phyloP scores from a whole-genome alignment of 768 basidiomycete species.

The Boletus reticulatus region DNA sequence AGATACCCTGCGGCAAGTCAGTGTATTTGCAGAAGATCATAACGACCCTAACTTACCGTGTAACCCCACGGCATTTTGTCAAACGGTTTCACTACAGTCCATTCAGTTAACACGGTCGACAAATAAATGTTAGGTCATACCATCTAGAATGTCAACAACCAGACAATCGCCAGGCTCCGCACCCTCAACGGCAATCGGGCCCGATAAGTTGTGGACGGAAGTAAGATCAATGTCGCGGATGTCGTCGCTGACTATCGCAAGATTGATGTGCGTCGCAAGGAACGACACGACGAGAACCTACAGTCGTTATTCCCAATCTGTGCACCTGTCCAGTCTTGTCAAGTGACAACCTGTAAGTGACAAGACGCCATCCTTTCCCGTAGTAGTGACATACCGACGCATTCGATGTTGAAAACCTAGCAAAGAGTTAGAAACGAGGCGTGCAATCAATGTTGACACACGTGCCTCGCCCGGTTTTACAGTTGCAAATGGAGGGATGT shows the following conservation, averaged over 20 bases:
- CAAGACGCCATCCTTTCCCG: not conserved
- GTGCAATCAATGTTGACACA: not conserved
- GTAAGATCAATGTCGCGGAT: constrained; percentile 62
- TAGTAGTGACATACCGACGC: constrained; percentile 46
- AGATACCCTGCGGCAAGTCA: constrained; percentile 55
- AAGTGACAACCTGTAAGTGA: not conserved
- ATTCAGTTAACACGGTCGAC: not conserved
- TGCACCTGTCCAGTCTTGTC: constrained; percentile 72
- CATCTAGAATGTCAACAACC: constrained; percentile 78
- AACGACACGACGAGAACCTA: constrained; percentile 27
- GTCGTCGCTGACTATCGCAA: constrained; percentile 56
- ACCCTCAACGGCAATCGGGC: constrained; percentile 71
- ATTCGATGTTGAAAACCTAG: constrained; percentile 70
- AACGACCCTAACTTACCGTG: constrained; percentile 40
- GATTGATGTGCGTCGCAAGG: not conserved
- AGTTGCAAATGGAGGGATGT: constrained; percentile 59
- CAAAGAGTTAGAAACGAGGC: not conserved
- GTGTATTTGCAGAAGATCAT: not conserved
- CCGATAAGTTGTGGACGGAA: constrained; percentile 72
- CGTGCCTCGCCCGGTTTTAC: constrained; percentile 61
- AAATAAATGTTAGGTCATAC: constrained; percentile 30
- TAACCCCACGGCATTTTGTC: constrained; percentile 84
- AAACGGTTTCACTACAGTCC: constrained; percentile 52
- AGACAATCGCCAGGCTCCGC: constrained; percentile 79
- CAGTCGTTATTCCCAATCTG: constrained; percentile 77